Evolutionary conservation across 371 early-diverging fungal genomes (phyloP).

Genomic region (Mortierella sp.): DNA sequence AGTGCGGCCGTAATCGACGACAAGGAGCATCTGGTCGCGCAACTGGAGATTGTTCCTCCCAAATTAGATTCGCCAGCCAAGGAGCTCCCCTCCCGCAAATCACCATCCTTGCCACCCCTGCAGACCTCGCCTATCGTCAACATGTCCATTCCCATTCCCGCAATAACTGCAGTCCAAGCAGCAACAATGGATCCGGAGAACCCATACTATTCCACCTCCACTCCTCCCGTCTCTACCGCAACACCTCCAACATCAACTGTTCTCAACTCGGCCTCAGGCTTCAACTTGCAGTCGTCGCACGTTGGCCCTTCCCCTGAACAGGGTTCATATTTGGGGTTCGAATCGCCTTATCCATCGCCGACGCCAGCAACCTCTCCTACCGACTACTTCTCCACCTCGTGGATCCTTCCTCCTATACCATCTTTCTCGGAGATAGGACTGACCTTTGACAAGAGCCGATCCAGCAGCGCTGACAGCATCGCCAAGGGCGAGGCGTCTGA

Average conservation of each 20-base stretch:
- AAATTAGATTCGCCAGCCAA: conserved; percentile 11
- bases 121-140: conserved; percentile 21
- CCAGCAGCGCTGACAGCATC: conserved; percentile 13
- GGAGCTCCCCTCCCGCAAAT: conserved; percentile 32
- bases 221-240: background rate
- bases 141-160: conserved; percentile 17
- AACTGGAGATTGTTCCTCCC: conserved; percentile 20
- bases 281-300: background rate
- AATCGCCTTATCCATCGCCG: conserved; percentile 14
- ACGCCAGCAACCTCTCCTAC: conserved; percentile 24
- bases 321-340: background rate
- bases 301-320: no score
- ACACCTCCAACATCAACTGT: background rate
- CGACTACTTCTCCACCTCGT: conserved; percentile 24
- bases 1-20: conserved; percentile 1
- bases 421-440: conserved; percentile 47
- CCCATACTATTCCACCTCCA: background rate
- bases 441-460: conserved; percentile 31
- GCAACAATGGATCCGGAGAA: background rate
- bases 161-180: background rate
- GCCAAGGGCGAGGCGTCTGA: background rate
- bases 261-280: background rate
- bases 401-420: conserved; percentile 48
- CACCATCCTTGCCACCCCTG: conserved; percentile 30
- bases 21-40: conserved; percentile 28